Base-by-base conservation (phyloP, 257 asterid genomes). In the Datura wrightii region DNA sequence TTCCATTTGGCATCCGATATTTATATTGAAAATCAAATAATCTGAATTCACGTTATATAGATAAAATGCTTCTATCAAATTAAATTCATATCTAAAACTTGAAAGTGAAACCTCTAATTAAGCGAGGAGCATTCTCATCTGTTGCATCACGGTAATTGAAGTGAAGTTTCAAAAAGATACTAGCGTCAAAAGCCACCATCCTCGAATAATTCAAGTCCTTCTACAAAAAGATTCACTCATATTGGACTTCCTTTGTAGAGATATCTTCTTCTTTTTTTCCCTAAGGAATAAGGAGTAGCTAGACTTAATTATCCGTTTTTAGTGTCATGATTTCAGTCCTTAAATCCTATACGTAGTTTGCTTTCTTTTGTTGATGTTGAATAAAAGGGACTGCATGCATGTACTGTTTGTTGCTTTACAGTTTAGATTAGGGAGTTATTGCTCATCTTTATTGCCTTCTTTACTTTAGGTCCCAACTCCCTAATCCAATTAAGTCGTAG, bases 381-480 rank as follows among this genome's bases (percentile, higher is more conserved):
- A 39, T 69, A 74, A 24, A 48, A 31, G 41, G 2, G 44, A 50
- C 58, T n/a, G 31, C 31, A 24, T 65, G 72, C 39, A 63, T 1
- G 9, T 5, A 31, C 4, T 65, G 2, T 48, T 19, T 48, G 81
- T 74, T 48, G 42, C 81, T 74, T 74, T 50, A 14, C 11, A 50
- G 24, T 74, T 74, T 74, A 1, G 80, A 74, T 48, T 48, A 19
- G 19, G 56, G 81, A 11, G 42, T 74, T 74, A 53, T 74, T 48
- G 81, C 19, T 14, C 6, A 24, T 74, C 81, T 74, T 50, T 72
- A 72, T 24, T 48, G 81, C 9, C 24, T 74, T 15, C 31, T 67
- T 74, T 74, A 24, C 44, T 74, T 24, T 48, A 48, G 59, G 81
- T 48, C 60, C 81, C 81, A 69, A 69, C 78, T 2, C 19, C 52